phyloP scores from a whole-genome alignment of 352 stramenopile genomes.

The Phytophthora pini region DNA sequence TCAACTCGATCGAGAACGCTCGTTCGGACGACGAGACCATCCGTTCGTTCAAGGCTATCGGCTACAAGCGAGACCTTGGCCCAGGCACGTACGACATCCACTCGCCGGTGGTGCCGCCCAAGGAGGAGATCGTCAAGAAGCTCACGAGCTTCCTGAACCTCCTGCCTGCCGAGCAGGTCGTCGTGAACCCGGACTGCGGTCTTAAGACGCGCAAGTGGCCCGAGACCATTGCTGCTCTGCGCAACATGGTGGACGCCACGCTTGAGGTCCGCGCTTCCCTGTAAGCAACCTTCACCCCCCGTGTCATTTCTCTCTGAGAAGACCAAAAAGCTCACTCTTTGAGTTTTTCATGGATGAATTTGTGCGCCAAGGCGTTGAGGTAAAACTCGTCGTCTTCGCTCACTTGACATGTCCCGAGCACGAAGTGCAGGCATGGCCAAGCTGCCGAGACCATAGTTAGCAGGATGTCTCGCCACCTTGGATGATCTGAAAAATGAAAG shows the following conservation, averaged over 20 bases:
- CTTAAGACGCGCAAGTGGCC: slow-evolving; percentile 94
- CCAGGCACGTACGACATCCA: slow-evolving; percentile 96
- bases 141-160: slow-evolving; percentile 87
- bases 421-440: slow-evolving; percentile 36
- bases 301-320: slow-evolving; percentile 1
- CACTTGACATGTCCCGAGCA: slow-evolving; percentile 40
- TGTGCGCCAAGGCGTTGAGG: slow-evolving; percentile 36
- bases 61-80: slow-evolving; percentile 92
- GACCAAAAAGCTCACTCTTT: slow-evolving; percentile 29
- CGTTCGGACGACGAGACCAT: slow-evolving; percentile 93
- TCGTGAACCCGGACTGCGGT: slow-evolving; percentile 94
- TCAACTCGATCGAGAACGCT: slow-evolving; percentile 96
- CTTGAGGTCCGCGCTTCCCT: slow-evolving; percentile 72
- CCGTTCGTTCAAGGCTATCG: slow-evolving; percentile 86
- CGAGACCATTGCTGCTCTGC: slow-evolving; percentile 88
- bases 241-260: slow-evolving; percentile 91
- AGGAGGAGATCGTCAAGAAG: slow-evolving; percentile 89
- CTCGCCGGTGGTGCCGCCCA: slow-evolving; percentile 92
- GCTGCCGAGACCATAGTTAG: slow-evolving; percentile 46
- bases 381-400: slow-evolving; percentile 35
- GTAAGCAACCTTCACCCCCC: slow-evolving; percentile 28
- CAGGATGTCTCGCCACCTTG: slow-evolving; percentile 47
- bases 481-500: slow-evolving; percentile 40
- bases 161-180: slow-evolving; percentile 75
- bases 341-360: slow-evolving; percentile 32